phyloP scores from a whole-genome alignment of 1,284 basidiomycete species.

The Ustilago sp. region DNA sequence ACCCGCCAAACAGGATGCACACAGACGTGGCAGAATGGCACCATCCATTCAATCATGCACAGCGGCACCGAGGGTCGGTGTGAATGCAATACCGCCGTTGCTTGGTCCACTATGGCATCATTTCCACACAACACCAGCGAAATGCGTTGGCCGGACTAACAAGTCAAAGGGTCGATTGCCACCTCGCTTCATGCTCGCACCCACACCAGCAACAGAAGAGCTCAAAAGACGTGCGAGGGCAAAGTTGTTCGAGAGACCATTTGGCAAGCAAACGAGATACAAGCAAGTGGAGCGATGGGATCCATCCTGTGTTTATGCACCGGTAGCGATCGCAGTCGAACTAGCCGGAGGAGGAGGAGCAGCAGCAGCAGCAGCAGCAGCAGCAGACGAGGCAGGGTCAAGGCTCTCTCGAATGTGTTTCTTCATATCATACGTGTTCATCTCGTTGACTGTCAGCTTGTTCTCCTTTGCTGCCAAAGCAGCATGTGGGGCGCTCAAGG shows the following conservation, averaged over 20 bases:
- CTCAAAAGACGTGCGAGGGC: neutral
- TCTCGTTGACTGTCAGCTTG: slow-evolving; percentile 66
- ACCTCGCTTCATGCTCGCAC: no score
- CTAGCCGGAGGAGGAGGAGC: neutral
- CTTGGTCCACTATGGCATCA: no score
- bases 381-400: slow-evolving; percentile 9
- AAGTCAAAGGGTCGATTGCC: no score
- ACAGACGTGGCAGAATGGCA: no score
- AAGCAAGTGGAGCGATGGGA: neutral
- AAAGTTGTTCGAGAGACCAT: neutral
- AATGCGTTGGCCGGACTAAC: no score
- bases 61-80: no score
- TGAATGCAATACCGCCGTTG: no score
- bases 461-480: slow-evolving; percentile 68
- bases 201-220: no score
- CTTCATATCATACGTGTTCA: slow-evolving; percentile 58
- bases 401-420: slow-evolving; percentile 39
- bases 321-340: slow-evolving; percentile 36
- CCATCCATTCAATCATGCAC: no score
- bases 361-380: neutral
- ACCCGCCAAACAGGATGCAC: no score
- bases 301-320: slow-evolving; percentile 11
- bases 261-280: neutral
- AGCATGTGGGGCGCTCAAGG: slow-evolving; percentile 67
- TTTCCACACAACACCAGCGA: no score